Evolutionary conservation across 257 asterid species (phyloP).

Genomic region (Gardenia jasminoides): DNA sequence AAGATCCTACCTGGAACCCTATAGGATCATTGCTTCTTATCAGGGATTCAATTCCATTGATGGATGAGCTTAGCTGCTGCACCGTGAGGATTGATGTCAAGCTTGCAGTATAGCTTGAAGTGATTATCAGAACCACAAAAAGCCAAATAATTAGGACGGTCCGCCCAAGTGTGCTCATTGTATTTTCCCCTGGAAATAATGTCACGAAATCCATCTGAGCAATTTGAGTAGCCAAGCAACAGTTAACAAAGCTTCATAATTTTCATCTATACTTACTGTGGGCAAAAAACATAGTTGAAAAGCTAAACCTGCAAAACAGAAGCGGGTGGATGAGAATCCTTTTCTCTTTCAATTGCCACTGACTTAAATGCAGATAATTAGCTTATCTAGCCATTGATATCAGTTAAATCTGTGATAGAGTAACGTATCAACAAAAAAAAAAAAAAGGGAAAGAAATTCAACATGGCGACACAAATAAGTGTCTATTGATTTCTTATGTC

Average conservation of each 20-base stretch:
- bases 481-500: not conserved
- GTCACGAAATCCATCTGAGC: not conserved
- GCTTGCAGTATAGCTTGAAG: conserved; percentile 81
- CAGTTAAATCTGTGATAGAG: too few relatives aligned
- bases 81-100: conserved; percentile 76
- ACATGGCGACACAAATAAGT: not conserved
- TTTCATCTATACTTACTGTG: conserved; percentile 53
- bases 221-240: conserved; percentile 6
- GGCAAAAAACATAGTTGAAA: conserved; percentile 73
- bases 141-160: conserved; percentile 78
- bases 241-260: not conserved
- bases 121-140: conserved; percentile 67
- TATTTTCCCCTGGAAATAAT: conserved; percentile 62
- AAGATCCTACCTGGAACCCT: conserved; percentile 77
- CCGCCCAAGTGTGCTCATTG: conserved; percentile 67
- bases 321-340: conserved; percentile 5
- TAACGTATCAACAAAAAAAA: too few relatives aligned
- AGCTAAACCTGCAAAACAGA: conserved; percentile 72
- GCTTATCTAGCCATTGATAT: too few relatives aligned
- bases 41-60: conserved; percentile 71
- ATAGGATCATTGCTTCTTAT: conserved; percentile 55
- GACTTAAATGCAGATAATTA: too few relatives aligned
- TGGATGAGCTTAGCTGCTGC: conserved; percentile 64
- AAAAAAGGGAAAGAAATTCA: not conserved
- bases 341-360: not conserved